Evolutionary conservation across 2,329 filamentous ascomycete species (phyloP).

Genomic region (Sordariomycetes sp.): DNA sequence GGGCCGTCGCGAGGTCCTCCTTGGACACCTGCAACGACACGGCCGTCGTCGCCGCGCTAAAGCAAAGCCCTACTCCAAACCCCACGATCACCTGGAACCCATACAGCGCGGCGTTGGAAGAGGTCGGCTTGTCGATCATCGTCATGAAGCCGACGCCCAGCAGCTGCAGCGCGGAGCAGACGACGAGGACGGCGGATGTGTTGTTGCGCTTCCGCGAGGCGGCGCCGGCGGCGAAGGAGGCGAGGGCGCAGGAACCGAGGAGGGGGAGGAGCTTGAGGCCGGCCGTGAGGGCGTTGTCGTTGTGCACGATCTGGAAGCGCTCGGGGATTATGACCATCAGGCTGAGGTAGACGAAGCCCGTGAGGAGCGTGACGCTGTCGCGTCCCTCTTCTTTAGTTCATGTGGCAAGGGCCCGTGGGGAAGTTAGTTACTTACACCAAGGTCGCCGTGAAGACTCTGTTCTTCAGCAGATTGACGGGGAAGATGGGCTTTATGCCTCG

Average conservation of each 20-base stretch:
- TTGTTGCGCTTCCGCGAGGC: slow-evolving; percentile 43
- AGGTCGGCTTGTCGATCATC: slow-evolving; percentile 21
- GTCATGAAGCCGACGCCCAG: slow-evolving; percentile 41
- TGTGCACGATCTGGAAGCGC: slow-evolving; percentile 48
- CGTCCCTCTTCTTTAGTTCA: background rate
- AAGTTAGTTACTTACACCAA: slow-evolving; percentile 28
- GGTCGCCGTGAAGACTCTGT: slow-evolving; percentile 38
- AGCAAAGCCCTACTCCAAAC: slow-evolving; percentile 46
- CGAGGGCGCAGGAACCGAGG: slow-evolving; percentile 43
- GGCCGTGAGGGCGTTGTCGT: slow-evolving; percentile 38
- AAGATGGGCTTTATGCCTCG: slow-evolving; percentile 42
- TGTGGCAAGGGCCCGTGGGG: background rate
- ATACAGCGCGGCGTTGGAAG: slow-evolving; percentile 31
- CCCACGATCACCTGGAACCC: slow-evolving; percentile 47
- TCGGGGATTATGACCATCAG: slow-evolving; percentile 50
- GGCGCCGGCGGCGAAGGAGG: slow-evolving; percentile 43
- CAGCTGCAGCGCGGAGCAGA: slow-evolving; percentile 38
- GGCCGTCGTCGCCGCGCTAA: slow-evolving; percentile 46
- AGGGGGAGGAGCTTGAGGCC: slow-evolving; percentile 49
- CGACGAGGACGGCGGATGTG: slow-evolving; percentile 38
- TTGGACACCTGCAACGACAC: slow-evolving; percentile 38
- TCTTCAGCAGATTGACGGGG: slow-evolving; percentile 33
- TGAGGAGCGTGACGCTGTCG: slow-evolving; percentile 40
- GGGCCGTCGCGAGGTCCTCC: slow-evolving; percentile 43
- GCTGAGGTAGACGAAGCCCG: slow-evolving; percentile 46